Evolutionary conservation across 2,329 filamentous ascomycete genomes (phyloP).

Genomic region (Chrysoporthe austroafricana): DNA sequence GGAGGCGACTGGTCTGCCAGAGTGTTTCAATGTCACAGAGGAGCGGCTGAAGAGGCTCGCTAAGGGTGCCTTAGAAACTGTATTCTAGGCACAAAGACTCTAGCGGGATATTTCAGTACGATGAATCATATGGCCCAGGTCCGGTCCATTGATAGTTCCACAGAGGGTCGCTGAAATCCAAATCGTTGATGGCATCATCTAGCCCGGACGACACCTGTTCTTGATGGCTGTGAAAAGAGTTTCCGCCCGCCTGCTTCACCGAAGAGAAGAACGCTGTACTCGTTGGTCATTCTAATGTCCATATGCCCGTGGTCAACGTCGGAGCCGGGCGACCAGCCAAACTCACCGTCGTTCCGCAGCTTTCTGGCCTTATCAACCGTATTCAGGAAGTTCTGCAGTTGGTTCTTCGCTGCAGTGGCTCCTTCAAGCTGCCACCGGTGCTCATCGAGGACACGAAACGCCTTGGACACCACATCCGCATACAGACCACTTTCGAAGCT

Average conservation of each 20-base stretch:
- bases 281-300: not conserved
- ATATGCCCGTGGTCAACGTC: not conserved
- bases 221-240: not conserved
- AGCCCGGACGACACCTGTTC: not conserved
- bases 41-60: slow-evolving; percentile 6
- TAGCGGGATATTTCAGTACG: too few species aligned
- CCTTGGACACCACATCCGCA: not conserved
- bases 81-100: slow-evolving; percentile 1
- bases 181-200: not conserved
- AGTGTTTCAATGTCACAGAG: slow-evolving; percentile 22
- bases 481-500: not conserved
- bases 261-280: not conserved
- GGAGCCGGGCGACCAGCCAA: too few species aligned
- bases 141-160: not conserved
- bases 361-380: not conserved
- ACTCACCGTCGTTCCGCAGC: not conserved
- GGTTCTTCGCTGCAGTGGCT: not conserved
- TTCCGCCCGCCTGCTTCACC: not conserved
- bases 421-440: slow-evolving; percentile 1
- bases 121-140: too few species aligned
- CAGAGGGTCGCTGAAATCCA: not conserved
- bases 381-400: not conserved
- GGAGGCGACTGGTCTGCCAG: slow-evolving; percentile 40
- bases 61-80: slow-evolving; percentile 19
- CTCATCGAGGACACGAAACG: not conserved